Percentiles rank a stretch among this genome's conserved stretches.
These are phyloP conservation scores for Gossypium stocksii DNA, from an alignment of 345 rosid species.

Conservation along the genomic window DNA sequence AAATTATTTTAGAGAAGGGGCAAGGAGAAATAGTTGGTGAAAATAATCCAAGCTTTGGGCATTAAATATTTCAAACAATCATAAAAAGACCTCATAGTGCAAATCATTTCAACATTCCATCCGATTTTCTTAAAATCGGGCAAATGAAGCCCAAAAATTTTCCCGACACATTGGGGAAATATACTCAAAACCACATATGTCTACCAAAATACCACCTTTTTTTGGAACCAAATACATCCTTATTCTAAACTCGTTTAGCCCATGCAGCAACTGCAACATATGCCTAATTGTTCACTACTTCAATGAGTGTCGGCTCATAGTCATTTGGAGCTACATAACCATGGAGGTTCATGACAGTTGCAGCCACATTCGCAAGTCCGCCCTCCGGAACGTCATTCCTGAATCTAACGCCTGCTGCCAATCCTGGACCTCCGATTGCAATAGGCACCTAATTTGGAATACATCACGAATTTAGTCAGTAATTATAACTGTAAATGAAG, in stretches of 20 bases:
- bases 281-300: conserved; percentile 47
- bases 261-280: not conserved
- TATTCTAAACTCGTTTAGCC: not conserved
- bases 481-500: not conserved
- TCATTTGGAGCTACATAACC: conserved; percentile 80
- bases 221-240: not conserved
- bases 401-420: conserved; percentile 60
- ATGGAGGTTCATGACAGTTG: conserved; percentile 91
- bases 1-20: too few species aligned
- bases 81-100: not conserved
- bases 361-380: conserved; percentile 94
- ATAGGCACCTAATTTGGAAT: conserved; percentile 61
- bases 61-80: not conserved
- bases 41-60: not conserved
- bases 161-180: not conserved
- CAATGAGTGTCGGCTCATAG: conserved; percentile 80
- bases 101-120: too few species aligned
- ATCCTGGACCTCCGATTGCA: conserved; percentile 93
- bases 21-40: too few species aligned
- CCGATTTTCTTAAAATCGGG: not conserved
- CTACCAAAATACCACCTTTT: not conserved
- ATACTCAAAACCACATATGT: not conserved
- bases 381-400: conserved; percentile 59
- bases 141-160: not conserved
- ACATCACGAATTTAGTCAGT: not conserved